A percentile compares a stretch with the other conserved stretches of the same genome.
Evolutionary conservation across 2,329 filamentous ascomycete genomes (phyloP).

Genomic region (Rhinocladiella mackenziei): DNA sequence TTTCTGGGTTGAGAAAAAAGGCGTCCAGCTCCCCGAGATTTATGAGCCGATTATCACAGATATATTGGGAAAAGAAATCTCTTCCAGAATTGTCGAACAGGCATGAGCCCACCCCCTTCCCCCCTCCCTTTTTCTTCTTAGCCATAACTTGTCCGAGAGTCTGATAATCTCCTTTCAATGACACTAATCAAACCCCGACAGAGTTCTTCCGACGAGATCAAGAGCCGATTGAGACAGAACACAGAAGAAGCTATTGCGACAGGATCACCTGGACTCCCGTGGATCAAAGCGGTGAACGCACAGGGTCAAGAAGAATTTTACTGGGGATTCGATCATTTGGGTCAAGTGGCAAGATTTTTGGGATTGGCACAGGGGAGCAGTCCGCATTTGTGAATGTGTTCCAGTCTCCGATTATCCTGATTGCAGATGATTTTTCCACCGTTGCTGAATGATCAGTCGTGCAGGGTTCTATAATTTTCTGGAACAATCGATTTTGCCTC

Average conservation of each 20-base stretch:
- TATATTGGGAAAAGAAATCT: slow-evolving; percentile 44
- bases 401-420: no score
- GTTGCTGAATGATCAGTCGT: neutral
- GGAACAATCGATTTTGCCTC: no score
- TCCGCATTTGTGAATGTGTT: slow-evolving; percentile 9
- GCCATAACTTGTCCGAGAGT: slow-evolving; percentile 21
- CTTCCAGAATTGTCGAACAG: slow-evolving; percentile 40
- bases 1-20: slow-evolving; percentile 46
- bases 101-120: slow-evolving; percentile 27
- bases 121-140: slow-evolving; percentile 11
- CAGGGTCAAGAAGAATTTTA: slow-evolving; percentile 53
- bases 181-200: no score
- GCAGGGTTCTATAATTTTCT: neutral
- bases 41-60: slow-evolving; percentile 36
- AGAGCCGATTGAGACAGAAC: slow-evolving; percentile 46
- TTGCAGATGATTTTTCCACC: no score
- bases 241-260: slow-evolving; percentile 50
- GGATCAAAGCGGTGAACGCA: slow-evolving; percentile 53
- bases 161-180: slow-evolving; percentile 22
- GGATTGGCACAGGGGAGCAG: slow-evolving; percentile 42
- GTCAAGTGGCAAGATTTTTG: slow-evolving; percentile 51
- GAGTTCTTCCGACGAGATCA: slow-evolving; percentile 31
- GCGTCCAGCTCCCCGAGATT: slow-evolving; percentile 33
- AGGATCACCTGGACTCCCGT: slow-evolving; percentile 59
- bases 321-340: slow-evolving; percentile 60